phyloP scores from a whole-genome alignment of 225 moss, liverwort and hornwort genomes.

The Ulota crispa region DNA sequence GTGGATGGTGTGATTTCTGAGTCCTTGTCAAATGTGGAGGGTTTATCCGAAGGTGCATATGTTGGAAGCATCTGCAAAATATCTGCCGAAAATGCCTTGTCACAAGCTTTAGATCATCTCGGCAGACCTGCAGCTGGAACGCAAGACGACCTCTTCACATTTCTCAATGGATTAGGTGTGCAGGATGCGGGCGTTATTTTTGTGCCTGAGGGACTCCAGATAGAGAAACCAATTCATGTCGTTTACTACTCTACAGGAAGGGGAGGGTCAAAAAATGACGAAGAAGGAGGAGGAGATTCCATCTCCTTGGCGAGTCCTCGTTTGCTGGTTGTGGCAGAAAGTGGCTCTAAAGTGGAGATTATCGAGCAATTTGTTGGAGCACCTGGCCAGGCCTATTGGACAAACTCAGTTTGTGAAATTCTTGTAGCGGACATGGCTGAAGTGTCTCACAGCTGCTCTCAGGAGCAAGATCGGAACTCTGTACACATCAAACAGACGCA shows the following conservation, averaged over 20 bases:
- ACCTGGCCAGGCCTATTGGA: constrained; percentile 70
- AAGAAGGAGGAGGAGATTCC: constrained; percentile 36
- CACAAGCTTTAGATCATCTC: constrained; percentile 51
- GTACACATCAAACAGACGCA: constrained; percentile 88
- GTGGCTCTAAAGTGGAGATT: constrained; percentile 65
- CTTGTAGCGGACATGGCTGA: constrained; percentile 57
- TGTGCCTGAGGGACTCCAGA: constrained; percentile 55
- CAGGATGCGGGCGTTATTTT: constrained; percentile 73
- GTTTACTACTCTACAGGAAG: constrained; percentile 75
- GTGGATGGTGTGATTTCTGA: constrained; percentile 54
- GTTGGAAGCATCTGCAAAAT: constrained; percentile 77
- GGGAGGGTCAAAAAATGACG: constrained; percentile 36
- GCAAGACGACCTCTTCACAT: constrained; percentile 80
- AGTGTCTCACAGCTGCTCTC: constrained; percentile 74
- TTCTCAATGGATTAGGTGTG: constrained; percentile 77
- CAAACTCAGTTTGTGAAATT: constrained; percentile 88
- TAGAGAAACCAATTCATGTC: constrained; percentile 68
- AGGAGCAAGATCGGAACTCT: constrained; percentile 69
- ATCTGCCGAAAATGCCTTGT: constrained; percentile 54
- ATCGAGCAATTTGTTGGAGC: constrained; percentile 82
- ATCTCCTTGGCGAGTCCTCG: constrained; percentile 83
- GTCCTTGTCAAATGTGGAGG: constrained; percentile 65
- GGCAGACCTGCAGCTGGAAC: constrained; percentile 54
- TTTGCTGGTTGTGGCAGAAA: constrained; percentile 71
- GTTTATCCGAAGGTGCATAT: constrained; percentile 54